phyloP scores from a whole-genome alignment of 805 yeast genomes.

The Cephaloascus albidus region DNA sequence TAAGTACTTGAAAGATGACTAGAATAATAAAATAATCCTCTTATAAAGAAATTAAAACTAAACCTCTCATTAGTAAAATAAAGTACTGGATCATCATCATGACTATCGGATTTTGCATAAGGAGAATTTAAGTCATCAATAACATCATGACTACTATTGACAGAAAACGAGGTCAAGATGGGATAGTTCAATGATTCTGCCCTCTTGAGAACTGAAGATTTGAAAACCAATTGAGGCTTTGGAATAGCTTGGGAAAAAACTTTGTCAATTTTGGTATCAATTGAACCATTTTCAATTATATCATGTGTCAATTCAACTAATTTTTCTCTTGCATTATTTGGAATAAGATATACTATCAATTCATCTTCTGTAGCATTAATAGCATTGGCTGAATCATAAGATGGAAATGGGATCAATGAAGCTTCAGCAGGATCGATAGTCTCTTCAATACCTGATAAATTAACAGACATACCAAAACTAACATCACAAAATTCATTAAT shows the following conservation, averaged over 20 bases:
- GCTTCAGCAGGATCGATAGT: too few relatives aligned
- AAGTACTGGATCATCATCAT: background rate
- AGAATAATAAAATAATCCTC: background rate
- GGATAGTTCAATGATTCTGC: background rate
- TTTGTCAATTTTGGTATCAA: background rate
- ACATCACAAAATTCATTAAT: too few relatives aligned
- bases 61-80: background rate
- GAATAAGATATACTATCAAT: background rate
- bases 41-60: background rate
- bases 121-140: background rate
- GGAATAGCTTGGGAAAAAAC: background rate
- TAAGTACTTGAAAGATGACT: too few relatives aligned
- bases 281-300: background rate
- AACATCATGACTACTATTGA: background rate
- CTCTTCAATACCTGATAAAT: too few relatives aligned
- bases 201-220: background rate
- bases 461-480: too few relatives aligned
- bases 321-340: too few relatives aligned
- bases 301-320: background rate
- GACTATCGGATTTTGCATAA: background rate
- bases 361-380: too few relatives aligned
- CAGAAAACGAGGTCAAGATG: background rate
- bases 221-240: background rate
- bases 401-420: too few relatives aligned
- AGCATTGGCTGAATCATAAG: too few relatives aligned